Conservation (phyloP, 1,284 basidiomycete genomes). For the Sporisorium exsertum region DNA sequence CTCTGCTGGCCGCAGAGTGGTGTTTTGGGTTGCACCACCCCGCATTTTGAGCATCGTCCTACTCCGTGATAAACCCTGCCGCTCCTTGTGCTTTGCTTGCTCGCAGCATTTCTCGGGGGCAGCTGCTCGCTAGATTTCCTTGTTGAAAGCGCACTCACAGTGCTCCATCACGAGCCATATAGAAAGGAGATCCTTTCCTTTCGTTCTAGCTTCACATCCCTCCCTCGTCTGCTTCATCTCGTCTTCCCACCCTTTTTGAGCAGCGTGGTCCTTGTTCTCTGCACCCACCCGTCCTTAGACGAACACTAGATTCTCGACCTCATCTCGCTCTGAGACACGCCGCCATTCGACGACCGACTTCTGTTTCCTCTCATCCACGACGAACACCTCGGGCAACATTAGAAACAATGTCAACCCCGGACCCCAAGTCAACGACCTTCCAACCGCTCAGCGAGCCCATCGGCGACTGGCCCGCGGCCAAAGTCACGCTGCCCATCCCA, state of each 20-base stretch:
- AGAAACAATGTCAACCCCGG: constrained; percentile 34
- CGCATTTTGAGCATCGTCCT: constrained; percentile 2
- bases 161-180: neutral
- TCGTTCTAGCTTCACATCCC: neutral
- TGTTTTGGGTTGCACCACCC: constrained; percentile 8
- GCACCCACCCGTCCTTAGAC: neutral
- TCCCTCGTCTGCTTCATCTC: constrained; percentile 1
- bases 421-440: constrained; percentile 47
- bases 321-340: neutral
- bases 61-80: neutral
- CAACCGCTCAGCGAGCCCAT: constrained; percentile 40
- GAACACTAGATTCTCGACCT: neutral
- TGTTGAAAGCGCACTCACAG: constrained; percentile 5
- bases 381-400: no score
- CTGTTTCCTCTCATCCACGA: neutral
- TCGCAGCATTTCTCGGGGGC: neutral
- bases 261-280: neutral
- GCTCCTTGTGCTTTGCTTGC: neutral
- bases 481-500: constrained; percentile 60
- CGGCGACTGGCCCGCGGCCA: constrained; percentile 35
- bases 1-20: neutral
- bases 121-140: neutral
- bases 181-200: neutral
- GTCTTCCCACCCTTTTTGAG: neutral
- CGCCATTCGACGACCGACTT: neutral